These are phyloP conservation scores for Eimeria brunetti DNA, from an alignment of 169 alveolate genomes.

Conservation along the genomic window DNA sequence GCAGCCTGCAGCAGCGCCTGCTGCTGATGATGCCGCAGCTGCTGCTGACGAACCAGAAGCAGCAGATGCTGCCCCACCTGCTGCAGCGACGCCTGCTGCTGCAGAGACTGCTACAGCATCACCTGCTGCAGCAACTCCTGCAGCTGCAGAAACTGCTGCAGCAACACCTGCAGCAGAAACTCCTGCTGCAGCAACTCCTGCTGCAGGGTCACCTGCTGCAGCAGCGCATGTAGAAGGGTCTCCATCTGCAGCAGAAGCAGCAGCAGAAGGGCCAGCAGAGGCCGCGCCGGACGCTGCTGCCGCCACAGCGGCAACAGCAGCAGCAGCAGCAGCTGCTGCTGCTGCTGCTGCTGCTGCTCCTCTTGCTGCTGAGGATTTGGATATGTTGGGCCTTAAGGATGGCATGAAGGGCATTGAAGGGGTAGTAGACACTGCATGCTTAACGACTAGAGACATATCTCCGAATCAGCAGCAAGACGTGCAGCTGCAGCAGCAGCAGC, in stretches of 20 bases:
- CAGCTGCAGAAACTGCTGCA: not conserved
- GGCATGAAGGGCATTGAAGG: not conserved
- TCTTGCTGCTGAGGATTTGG: not conserved
- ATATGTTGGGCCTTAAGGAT: not conserved
- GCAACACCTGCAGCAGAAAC: not conserved
- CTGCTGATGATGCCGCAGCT: not conserved
- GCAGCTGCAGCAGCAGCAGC: constrained; percentile 8
- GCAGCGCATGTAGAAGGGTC: not conserved
- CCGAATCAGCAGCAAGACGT: constrained; percentile 36
- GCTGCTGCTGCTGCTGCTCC: constrained; percentile 38
- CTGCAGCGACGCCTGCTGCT: not conserved
- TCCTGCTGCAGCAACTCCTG: not conserved
- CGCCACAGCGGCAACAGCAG: no score
- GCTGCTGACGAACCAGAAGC: not conserved
- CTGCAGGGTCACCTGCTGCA: not conserved
- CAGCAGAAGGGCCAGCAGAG: not conserved
- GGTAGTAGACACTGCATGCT: not conserved
- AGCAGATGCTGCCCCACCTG: not conserved
- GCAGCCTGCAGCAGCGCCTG: not conserved
- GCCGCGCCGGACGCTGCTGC: no score
- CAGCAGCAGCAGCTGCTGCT: not conserved
- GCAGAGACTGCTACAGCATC: not conserved
- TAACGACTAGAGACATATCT: not conserved
- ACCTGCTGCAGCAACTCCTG: not conserved
- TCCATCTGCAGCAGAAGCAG: not conserved